Conservation (phyloP, 2,329 filamentous ascomycete species). For the Pseudogymnoascus verrucosus region DNA sequence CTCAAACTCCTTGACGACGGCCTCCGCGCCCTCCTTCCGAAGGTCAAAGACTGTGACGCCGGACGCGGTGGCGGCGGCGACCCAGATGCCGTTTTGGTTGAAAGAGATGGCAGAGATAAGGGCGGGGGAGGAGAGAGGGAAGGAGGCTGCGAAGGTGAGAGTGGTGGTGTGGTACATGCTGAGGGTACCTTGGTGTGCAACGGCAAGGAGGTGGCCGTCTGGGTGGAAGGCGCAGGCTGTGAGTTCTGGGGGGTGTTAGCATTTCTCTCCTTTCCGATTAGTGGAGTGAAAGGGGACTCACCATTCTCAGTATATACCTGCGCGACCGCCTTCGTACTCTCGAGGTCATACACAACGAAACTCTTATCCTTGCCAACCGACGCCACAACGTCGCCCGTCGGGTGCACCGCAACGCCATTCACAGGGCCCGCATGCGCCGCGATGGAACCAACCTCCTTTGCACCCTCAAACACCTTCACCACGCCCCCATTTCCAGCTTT, state of each 20-base stretch:
- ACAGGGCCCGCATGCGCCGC: constrained; percentile 76
- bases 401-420: constrained; percentile 72
- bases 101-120: constrained; percentile 73
- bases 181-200: constrained; percentile 76
- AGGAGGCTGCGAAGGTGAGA: constrained; percentile 67
- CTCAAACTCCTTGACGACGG: constrained; percentile 76
- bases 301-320: constrained; percentile 74
- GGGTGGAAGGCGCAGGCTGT: constrained; percentile 83
- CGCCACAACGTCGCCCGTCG: constrained; percentile 72
- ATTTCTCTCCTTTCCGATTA: not conserved
- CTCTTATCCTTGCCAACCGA: constrained; percentile 89
- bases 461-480: constrained; percentile 72
- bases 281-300: constrained; percentile 38
- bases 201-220: constrained; percentile 88
- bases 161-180: constrained; percentile 84
- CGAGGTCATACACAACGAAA: constrained; percentile 80
- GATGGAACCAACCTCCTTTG: constrained; percentile 60
- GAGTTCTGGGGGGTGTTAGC: constrained; percentile 22
- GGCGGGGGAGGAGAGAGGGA: constrained; percentile 58
- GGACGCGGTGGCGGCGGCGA: constrained; percentile 73
- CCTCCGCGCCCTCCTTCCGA: constrained; percentile 78
- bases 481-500: constrained; percentile 37
- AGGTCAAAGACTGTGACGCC: constrained; percentile 85
- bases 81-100: constrained; percentile 95
- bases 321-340: constrained; percentile 57